Base-by-base conservation (phyloP, 768 basidiomycete genomes). In the Pleurotus tuber-regium region DNA sequence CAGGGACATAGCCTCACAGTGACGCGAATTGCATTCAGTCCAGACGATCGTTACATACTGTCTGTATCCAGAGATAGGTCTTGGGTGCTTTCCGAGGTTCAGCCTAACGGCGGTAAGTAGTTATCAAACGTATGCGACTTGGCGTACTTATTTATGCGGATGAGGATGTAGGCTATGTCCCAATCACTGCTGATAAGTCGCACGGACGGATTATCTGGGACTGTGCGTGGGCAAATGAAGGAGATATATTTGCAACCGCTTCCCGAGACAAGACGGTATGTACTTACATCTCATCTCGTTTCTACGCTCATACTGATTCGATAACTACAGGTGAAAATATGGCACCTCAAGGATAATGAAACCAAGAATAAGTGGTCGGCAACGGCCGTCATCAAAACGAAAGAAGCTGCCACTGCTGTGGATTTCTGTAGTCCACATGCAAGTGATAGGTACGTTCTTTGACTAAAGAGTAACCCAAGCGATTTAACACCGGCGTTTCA, bases 181-280 rank as follows among this genome's bases (percentile, higher is more conserved):
- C 85, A 2, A 60, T 85, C 18, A 80, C 82, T 4, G 77, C 80
- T 12, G 83, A 93, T 52, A 96, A 91, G 68, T 84, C 91, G 0
- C 97, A 98, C 66, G 79, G 80, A 1, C 80, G 97, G 31, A 97
- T 99, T 61, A 88, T 99, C 29, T 95, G 97, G 93, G 97, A 98
- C 64, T 91, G 89, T 61, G 82, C 84, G 11, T 99, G 95, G 93
- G 77, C 88, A 1, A 61, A 70, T 1, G 86, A 91, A 57, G 83
- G 84, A 5, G 79, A 84, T 58, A 61, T 87, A 12, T 99, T 99
- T 61, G 94, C 85, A 9, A 98, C 97, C 2, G 95, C 91, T 1
- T 94, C 95, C 2, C 80, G 97, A 36, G 97, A 99, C 68, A 98
- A 96, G 71, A 92, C 90, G 11, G 95, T 92, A 57, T 50, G 79